These are phyloP conservation scores for Trametes coccinea DNA, from an alignment of 768 basidiomycete species.

Conservation along the genomic window DNA sequence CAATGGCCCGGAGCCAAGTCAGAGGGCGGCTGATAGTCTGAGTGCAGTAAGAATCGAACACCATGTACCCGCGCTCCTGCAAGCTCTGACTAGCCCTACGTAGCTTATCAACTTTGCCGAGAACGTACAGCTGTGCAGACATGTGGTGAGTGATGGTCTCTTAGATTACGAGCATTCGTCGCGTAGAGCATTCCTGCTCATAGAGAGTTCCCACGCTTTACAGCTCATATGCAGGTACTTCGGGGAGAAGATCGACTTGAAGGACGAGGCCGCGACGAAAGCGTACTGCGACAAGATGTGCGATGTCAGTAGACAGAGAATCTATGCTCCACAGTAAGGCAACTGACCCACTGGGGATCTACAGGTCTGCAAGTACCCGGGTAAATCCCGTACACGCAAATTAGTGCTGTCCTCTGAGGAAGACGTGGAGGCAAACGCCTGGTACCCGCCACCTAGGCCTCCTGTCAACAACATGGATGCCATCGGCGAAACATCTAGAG, in stretches of 20 bases:
- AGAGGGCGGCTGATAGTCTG: slow-evolving; percentile 66
- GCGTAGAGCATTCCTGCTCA: too few relatives aligned
- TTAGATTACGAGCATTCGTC: not conserved
- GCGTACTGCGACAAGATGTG: slow-evolving; percentile 76
- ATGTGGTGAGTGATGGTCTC: slow-evolving; percentile 53
- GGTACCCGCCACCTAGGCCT: slow-evolving; percentile 1
- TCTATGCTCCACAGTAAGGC: not conserved
- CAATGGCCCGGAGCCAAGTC: slow-evolving; percentile 62
- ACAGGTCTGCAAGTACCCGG: slow-evolving; percentile 79
- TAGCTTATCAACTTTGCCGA: slow-evolving; percentile 61
- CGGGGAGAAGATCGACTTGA: slow-evolving; percentile 62
- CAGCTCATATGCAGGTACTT: slow-evolving; percentile 82
- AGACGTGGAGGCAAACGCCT: slow-evolving; percentile 28
- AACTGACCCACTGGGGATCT: not conserved
- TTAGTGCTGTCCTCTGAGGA: slow-evolving; percentile 49
- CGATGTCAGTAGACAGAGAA: slow-evolving; percentile 51
- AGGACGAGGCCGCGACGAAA: slow-evolving; percentile 44
- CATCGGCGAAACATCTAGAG: not conserved
- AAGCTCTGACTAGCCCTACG: too few relatives aligned
- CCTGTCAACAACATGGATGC: not conserved
- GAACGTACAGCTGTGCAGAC: slow-evolving; percentile 58
- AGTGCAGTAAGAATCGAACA: slow-evolving; percentile 45
- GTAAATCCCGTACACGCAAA: slow-evolving; percentile 55
- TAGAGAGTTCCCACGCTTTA: too few relatives aligned
- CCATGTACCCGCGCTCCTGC: slow-evolving; percentile 15